Conservation (phyloP, 2,329 filamentous ascomycete species). For the Zasmidium angulare region DNA sequence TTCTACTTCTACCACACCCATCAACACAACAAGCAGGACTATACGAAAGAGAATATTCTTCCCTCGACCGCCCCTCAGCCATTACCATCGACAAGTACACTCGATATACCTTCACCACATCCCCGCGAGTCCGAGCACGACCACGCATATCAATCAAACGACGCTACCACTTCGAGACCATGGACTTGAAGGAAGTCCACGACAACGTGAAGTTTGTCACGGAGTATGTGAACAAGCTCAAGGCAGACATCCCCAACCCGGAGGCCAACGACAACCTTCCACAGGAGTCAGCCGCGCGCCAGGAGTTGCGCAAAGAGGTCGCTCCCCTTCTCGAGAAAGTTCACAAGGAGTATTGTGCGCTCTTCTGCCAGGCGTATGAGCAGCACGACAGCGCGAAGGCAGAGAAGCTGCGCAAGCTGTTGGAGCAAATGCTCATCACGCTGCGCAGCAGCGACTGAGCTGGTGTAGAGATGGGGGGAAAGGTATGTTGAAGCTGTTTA, state of each 20-base stretch:
- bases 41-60: too few relatives aligned
- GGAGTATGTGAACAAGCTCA: background rate
- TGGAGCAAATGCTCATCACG: background rate
- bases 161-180: background rate
- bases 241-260: background rate
- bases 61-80: too few relatives aligned
- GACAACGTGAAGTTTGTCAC: background rate
- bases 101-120: too few relatives aligned
- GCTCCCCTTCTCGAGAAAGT: background rate
- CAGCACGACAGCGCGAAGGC: conserved; percentile 2
- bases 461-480: background rate
- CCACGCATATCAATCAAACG: background rate
- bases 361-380: conserved; percentile 1
- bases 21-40: too few relatives aligned
- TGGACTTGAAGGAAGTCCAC: background rate
- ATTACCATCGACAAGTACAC: too few relatives aligned
- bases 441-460: background rate
- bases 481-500: too few relatives aligned
- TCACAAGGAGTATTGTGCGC: background rate
- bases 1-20: too few relatives aligned
- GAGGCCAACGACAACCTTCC: background rate
- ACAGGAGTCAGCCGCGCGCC: background rate
- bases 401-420: background rate
- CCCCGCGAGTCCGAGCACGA: background rate
- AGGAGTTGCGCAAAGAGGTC: background rate